Percentiles rank a stretch among this genome's conserved stretches.
These are phyloP conservation scores for Ophidiomyces ophidiicola DNA, from an alignment of 2,329 filamentous ascomycete genomes.

Conservation along the genomic window DNA sequence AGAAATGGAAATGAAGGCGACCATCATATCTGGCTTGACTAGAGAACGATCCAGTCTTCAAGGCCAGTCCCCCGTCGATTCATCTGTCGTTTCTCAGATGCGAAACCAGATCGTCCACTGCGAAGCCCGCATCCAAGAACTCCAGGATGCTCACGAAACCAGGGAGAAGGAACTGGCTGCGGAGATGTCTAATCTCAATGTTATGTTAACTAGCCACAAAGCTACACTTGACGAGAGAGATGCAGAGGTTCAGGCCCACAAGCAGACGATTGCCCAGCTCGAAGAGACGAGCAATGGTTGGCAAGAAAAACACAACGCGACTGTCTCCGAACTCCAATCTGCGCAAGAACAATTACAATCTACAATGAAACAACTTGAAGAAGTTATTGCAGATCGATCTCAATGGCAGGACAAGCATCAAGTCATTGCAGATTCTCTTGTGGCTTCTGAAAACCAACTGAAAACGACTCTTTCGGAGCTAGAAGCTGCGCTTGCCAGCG, in stretches of 20 bases:
- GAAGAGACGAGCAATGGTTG: conserved; percentile 58
- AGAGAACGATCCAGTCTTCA: conserved; percentile 86
- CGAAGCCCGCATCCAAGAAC: conserved; percentile 62
- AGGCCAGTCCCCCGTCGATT: conserved; percentile 67
- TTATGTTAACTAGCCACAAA: conserved; percentile 35
- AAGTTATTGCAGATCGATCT: conserved; percentile 40
- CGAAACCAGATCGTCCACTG: conserved; percentile 79
- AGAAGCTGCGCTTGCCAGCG: conserved; percentile 49
- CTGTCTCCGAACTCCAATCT: conserved; percentile 55
- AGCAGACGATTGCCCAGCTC: conserved; percentile 51
- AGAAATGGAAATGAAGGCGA: conserved; percentile 95
- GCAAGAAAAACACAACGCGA: conserved; percentile 61
- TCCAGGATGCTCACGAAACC: conserved; percentile 59
- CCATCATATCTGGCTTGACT: conserved; percentile 86
- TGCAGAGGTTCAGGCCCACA: conserved; percentile 26
- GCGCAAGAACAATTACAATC: conserved; percentile 60
- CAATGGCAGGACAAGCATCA: conserved; percentile 66
- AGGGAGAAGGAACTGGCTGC: conserved; percentile 63
- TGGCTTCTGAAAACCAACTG: conserved; percentile 60
- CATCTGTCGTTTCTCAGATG: conserved; percentile 76
- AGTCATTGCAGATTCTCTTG: conserved; percentile 56
- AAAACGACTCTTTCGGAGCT: conserved; percentile 60
- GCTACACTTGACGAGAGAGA: conserved; percentile 16
- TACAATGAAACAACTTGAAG: conserved; percentile 62
- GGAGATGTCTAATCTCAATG: conserved; percentile 58